A percentile compares a stretch with the other conserved stretches of the same genome.
Conservation (phyloP, 441 rosid genomes). For the Erodium texanum region DNA sequence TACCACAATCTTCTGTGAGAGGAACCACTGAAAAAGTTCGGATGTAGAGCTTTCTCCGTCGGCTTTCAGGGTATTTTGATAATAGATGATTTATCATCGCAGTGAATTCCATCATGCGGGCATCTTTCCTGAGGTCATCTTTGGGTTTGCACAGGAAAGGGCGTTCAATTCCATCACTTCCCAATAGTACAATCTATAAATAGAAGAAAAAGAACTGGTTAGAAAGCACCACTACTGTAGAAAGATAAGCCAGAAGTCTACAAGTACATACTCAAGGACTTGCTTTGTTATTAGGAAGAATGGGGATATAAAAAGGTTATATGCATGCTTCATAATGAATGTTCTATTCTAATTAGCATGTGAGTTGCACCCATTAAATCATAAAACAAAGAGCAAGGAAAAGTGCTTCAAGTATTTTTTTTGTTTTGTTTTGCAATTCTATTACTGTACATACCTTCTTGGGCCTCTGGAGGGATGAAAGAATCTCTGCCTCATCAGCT, state of each 20-base stretch:
- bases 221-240: not conserved
- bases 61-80: conserved; percentile 94
- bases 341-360: too few relatives aligned
- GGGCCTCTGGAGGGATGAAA: conserved; percentile 95
- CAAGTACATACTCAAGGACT: too few relatives aligned
- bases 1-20: conserved; percentile 97
- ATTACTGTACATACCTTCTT: conserved; percentile 53
- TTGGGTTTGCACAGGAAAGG: conserved; percentile 99
- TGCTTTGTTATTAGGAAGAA: too few relatives aligned
- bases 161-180: conserved; percentile 87
- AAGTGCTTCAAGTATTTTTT: too few relatives aligned
- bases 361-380: too few relatives aligned
- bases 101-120: conserved; percentile 99
- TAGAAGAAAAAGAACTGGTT: conserved; percentile 15
- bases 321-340: too few relatives aligned
- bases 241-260: too few relatives aligned
- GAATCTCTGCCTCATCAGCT: conserved; percentile 97
- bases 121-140: conserved; percentile 99
- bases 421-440: too few relatives aligned
- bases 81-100: conserved; percentile 94
- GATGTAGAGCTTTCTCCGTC: conserved; percentile 85
- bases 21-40: conserved; percentile 98
- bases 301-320: too few relatives aligned
- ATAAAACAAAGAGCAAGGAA: too few relatives aligned
- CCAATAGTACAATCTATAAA: conserved; percentile 72